These are phyloP conservation scores for Neonectria faginata DNA, from an alignment of 2,329 filamentous ascomycete genomes.

Conservation along the genomic window DNA sequence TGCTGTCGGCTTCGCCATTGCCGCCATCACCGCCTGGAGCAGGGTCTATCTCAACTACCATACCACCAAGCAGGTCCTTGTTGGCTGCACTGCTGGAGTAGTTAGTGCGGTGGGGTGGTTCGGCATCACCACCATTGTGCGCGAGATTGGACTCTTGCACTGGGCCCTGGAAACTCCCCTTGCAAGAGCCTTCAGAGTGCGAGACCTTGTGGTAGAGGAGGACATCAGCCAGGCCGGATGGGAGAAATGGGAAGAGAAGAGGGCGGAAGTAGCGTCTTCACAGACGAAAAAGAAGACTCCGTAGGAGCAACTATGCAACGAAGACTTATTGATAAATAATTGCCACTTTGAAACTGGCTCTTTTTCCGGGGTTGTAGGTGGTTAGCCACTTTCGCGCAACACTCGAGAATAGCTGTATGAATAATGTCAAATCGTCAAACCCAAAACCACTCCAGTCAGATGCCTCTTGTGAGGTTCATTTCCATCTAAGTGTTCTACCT, in stretches of 20 bases:
- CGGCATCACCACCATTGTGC: slow-evolving; percentile 71
- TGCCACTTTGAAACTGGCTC: background rate
- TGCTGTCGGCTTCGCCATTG: slow-evolving; percentile 69
- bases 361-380: background rate
- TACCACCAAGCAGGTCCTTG: slow-evolving; percentile 87
- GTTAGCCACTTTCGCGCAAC: background rate
- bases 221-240: slow-evolving; percentile 92
- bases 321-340: background rate
- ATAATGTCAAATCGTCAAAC: background rate
- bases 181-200: slow-evolving; percentile 74
- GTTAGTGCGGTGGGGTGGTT: slow-evolving; percentile 85
- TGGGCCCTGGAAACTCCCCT: slow-evolving; percentile 77
- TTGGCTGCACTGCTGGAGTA: slow-evolving; percentile 78
- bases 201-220: slow-evolving; percentile 88
- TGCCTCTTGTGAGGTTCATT: slow-evolving; percentile 10
- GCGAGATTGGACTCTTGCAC: slow-evolving; percentile 75
- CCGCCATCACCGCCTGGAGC: slow-evolving; percentile 80
- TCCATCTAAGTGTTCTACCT: slow-evolving; percentile 10
- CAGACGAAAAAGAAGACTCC: slow-evolving; percentile 50
- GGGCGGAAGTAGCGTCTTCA: slow-evolving; percentile 48
- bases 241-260: slow-evolving; percentile 83
- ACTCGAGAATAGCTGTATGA: background rate
- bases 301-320: slow-evolving; percentile 35
- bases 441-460: background rate
- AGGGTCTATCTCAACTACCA: slow-evolving; percentile 94